Evolutionary conservation across 306 rosid species (phyloP), one percentile per base, ranked within the genome.

Genomic region (Alnus rubra): DNA sequence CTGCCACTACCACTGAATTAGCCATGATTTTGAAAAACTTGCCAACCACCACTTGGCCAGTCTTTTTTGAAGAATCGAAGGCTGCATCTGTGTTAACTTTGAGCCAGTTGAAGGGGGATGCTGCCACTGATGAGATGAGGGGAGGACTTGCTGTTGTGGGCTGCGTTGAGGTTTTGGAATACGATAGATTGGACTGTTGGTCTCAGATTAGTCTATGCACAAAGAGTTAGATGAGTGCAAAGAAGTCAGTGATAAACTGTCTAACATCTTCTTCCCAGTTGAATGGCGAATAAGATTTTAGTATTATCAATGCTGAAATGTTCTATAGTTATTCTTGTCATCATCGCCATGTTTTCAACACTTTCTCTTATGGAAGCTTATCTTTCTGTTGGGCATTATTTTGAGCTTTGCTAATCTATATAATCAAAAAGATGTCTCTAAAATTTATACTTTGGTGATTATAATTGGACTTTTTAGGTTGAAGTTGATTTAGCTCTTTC

Each of bases 401-500:
- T 64, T 35, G 70, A 35, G 45, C 23, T 33, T 37, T 59, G 14
- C 70, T 37, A 5, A 35, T 64, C 70, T 33, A 64, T 64, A 35
- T 33, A 37, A 64, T 64, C 15, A 64, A 64, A 9, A 28, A 59
- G 65, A 23, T 23, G 16, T 5, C 31, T 48, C 64, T 71, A 10
- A 69, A 74, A 33, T 10, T 79, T 67, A 42, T 77, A 59, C 45
- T 60, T 64, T 64, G 73, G 80, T 82, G 50, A 76, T 71, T 13
- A 48, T 79, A 44, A 49, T 69, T 67, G 72, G 52, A 39, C 30
- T 2, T 74, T 77, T 58, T 76, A 95, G 99, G 98, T 95, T 69
- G 99, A 95, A 84, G 88, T 95, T 80, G 98, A 93, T 90, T 80
- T 95, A 84, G 91, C 96, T 3, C 98, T 91, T 82, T 93, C 98